Conservation (phyloP, 2,329 filamentous ascomycete genomes). For the Colletotrichum endophyticum region DNA sequence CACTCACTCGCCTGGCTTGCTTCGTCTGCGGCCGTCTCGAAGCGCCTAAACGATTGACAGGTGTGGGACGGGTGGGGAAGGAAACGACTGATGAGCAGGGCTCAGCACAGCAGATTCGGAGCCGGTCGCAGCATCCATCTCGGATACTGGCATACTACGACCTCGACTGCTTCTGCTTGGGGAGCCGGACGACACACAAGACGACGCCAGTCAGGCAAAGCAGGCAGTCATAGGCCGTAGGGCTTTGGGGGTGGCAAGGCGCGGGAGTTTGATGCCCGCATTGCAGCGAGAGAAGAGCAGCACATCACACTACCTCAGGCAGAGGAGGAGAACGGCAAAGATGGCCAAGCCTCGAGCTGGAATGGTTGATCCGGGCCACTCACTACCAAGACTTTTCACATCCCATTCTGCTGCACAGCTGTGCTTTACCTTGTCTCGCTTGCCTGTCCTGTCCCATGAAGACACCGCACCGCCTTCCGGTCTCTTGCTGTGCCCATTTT, state of each 20-base stretch:
- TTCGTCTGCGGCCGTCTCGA: background rate
- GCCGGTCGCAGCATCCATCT: background rate
- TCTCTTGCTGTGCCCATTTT: background rate
- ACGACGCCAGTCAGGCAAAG: background rate
- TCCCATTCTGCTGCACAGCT: background rate
- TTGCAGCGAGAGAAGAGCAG: background rate
- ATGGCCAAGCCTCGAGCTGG: background rate
- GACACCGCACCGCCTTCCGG: background rate
- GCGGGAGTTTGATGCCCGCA: background rate
- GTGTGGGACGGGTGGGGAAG: background rate
- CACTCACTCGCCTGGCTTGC: background rate
- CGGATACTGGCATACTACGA: background rate
- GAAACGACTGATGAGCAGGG: background rate
- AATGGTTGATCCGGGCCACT: background rate
- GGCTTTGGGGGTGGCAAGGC: background rate
- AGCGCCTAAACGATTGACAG: conserved; percentile 16
- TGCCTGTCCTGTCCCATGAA: background rate
- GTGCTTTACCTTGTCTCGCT: background rate
- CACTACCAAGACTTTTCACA: background rate
- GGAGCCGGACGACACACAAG: background rate
- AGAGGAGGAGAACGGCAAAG: background rate
- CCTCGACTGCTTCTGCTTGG: background rate
- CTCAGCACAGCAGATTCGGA: conserved; percentile 8
- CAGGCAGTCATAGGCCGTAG: background rate
- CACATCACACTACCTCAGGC: background rate